Conservation (phyloP, 192 early-diverging fungal species). For the Coemansia erecta region DNA sequence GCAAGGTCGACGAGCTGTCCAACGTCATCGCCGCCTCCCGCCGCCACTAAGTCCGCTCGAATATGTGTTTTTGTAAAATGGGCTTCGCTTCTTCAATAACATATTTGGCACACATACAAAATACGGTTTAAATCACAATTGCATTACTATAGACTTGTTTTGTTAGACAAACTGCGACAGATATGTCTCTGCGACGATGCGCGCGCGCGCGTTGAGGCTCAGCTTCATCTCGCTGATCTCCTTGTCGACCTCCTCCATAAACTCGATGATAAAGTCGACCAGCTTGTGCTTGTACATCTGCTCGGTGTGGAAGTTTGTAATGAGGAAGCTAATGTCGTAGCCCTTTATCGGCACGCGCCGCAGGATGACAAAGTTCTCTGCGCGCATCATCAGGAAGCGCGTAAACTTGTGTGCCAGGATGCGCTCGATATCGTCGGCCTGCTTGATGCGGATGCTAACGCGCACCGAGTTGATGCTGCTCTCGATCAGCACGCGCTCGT, state of each 20-base stretch:
- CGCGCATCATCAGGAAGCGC: conserved; percentile 96
- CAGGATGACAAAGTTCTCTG: conserved; percentile 94
- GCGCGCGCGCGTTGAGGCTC: conserved; percentile 85
- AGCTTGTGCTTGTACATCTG: conserved; percentile 99
- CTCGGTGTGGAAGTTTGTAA: conserved; percentile 97
- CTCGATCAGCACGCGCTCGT: conserved; percentile 91
- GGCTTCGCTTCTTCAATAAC: background rate
- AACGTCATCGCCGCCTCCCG: conserved; percentile 91
- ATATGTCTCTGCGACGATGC: conserved; percentile 84
- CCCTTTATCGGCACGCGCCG: conserved; percentile 90
- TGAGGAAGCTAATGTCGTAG: conserved; percentile 95
- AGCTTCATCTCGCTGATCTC: conserved; percentile 99
- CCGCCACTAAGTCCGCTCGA: conserved; percentile 55
- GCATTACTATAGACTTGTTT: background rate
- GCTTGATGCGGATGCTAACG: conserved; percentile 93
- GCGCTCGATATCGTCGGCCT: conserved; percentile 95
- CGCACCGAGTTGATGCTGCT: conserved; percentile 91
- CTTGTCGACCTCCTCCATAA: conserved; percentile 99
- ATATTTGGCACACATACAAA: background rate
- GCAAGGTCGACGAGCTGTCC: conserved; percentile 97
- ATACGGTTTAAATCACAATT: too few relatives aligned
- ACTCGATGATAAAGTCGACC: conserved; percentile 98
- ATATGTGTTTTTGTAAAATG: conserved; percentile 4
- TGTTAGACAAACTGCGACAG: conserved; percentile 48
- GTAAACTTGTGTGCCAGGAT: conserved; percentile 96